These are phyloP conservation scores for Pulveroboletus sp. DNA, from an alignment of 768 basidiomycete genomes.

Conservation along the genomic window DNA sequence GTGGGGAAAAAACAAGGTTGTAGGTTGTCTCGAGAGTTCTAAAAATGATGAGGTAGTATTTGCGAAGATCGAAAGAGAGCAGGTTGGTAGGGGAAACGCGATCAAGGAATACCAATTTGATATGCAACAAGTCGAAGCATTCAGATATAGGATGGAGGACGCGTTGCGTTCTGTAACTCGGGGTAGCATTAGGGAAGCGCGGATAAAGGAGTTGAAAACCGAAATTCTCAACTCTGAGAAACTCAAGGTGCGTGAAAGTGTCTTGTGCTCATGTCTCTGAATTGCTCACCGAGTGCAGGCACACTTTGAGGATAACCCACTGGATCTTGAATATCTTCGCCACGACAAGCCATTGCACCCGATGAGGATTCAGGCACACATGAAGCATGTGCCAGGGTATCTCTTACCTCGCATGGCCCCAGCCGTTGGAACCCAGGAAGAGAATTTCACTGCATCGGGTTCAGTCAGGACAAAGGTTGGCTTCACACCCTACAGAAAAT, in stretches of 20 bases:
- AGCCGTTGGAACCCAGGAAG: slow-evolving; percentile 39
- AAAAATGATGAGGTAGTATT: slow-evolving; percentile 64
- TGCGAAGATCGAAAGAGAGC: slow-evolving; percentile 70
- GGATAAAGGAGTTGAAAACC: slow-evolving; percentile 87
- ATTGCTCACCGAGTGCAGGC: slow-evolving; percentile 48
- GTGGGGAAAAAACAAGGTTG: slow-evolving; percentile 72
- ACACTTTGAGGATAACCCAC: slow-evolving; percentile 95
- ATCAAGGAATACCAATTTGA: slow-evolving; percentile 91
- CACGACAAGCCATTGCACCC: slow-evolving; percentile 96
- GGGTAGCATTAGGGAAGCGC: slow-evolving; percentile 81
- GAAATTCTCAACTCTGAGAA: slow-evolving; percentile 96
- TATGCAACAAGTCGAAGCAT: slow-evolving; percentile 94
- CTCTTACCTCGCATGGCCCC: slow-evolving; percentile 70
- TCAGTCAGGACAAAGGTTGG: slow-evolving; percentile 32
- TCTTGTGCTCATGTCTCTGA: neutral
- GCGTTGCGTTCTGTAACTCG: slow-evolving; percentile 85
- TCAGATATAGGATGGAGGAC: slow-evolving; percentile 97
- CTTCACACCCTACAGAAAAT: slow-evolving; percentile 75
- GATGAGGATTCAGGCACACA: slow-evolving; percentile 83
- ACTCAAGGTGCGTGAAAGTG: slow-evolving; percentile 64
- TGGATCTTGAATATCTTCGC: slow-evolving; percentile 85
- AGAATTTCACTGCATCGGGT: slow-evolving; percentile 12
- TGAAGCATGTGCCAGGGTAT: slow-evolving; percentile 95
- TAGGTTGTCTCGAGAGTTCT: slow-evolving; percentile 64
- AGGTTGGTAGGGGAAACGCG: slow-evolving; percentile 50